A percentile compares a stretch with the other conserved stretches of the same genome.
These are phyloP conservation scores for Penicillium malachiteum DNA, from an alignment of 495 filamentous ascomycete genomes.

Conservation along the genomic window DNA sequence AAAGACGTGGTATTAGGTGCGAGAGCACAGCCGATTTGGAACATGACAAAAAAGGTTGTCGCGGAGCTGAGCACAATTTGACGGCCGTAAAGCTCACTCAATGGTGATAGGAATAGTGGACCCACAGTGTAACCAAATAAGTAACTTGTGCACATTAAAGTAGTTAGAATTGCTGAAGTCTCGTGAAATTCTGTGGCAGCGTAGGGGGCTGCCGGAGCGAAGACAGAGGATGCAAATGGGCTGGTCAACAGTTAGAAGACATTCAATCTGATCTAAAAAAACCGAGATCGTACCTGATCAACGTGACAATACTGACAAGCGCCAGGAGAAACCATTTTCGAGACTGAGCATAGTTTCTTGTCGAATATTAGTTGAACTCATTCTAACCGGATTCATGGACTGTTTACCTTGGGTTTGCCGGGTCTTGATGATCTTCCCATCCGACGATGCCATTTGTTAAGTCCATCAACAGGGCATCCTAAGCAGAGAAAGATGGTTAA, in stretches of 20 bases:
- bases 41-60: slow-evolving; percentile 44
- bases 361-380: no score
- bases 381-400: neutral
- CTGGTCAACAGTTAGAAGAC: neutral
- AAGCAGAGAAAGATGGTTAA: neutral
- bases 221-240: slow-evolving; percentile 13
- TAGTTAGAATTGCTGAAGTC: neutral
- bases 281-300: neutral
- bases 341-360: slow-evolving; percentile 8
- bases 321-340: slow-evolving; percentile 12
- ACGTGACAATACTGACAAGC: slow-evolving; percentile 9
- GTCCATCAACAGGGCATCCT: neutral
- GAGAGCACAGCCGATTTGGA: slow-evolving; percentile 51
- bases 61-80: neutral
- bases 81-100: slow-evolving; percentile 2
- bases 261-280: neutral
- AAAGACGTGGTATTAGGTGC: slow-evolving; percentile 45
- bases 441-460: slow-evolving; percentile 7
- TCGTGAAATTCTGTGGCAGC: neutral
- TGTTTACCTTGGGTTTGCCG: slow-evolving; percentile 4
- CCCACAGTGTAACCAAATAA: neutral
- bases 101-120: neutral
- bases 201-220: slow-evolving; percentile 6
- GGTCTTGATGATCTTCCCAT: slow-evolving; percentile 15
- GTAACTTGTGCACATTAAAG: neutral